Evolutionary conservation across 306 rosid genomes (phyloP).

Genomic region (Cicer yamashitae): DNA sequence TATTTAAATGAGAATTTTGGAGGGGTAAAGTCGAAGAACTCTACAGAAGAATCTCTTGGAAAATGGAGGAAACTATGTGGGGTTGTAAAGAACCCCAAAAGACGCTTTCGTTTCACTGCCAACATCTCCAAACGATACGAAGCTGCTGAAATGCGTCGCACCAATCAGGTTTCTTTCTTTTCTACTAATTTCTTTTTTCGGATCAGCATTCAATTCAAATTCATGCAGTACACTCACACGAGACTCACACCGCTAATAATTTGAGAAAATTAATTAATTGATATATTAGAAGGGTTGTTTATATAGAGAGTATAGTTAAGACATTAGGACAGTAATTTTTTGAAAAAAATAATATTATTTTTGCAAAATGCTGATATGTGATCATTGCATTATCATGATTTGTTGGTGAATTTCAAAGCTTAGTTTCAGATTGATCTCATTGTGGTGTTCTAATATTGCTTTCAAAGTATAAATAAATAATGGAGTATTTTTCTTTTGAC

Average conservation of each 20-base stretch:
- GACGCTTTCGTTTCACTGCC: slow-evolving; percentile 91
- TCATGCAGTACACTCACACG: too few relatives aligned
- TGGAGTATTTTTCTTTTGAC: slow-evolving; percentile 6
- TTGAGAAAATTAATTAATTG: too few relatives aligned
- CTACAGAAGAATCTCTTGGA: slow-evolving; percentile 72
- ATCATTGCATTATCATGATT: neutral
- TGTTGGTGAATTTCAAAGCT: neutral
- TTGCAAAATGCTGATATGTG: neutral
- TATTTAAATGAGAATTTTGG: slow-evolving; percentile 75
- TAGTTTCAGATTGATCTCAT: neutral
- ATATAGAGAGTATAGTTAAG: neutral
- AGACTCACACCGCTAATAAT: too few relatives aligned
- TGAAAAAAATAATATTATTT: neutral
- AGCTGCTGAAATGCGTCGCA: slow-evolving; percentile 91
- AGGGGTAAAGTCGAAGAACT: slow-evolving; percentile 69
- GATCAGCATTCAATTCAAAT: neutral
- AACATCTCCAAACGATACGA: slow-evolving; percentile 76
- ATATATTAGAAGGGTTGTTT: too few relatives aligned
- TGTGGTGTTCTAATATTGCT: neutral
- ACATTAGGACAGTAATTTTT: neutral
- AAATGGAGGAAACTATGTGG: slow-evolving; percentile 86
- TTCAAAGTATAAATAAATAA: neutral
- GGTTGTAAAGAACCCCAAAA: slow-evolving; percentile 79
- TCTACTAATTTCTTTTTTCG: neutral
- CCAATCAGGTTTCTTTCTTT: slow-evolving; percentile 44